These are phyloP conservation scores for Tubosaeta sp. DNA, from an alignment of 768 basidiomycete genomes.

Conservation along the genomic window DNA sequence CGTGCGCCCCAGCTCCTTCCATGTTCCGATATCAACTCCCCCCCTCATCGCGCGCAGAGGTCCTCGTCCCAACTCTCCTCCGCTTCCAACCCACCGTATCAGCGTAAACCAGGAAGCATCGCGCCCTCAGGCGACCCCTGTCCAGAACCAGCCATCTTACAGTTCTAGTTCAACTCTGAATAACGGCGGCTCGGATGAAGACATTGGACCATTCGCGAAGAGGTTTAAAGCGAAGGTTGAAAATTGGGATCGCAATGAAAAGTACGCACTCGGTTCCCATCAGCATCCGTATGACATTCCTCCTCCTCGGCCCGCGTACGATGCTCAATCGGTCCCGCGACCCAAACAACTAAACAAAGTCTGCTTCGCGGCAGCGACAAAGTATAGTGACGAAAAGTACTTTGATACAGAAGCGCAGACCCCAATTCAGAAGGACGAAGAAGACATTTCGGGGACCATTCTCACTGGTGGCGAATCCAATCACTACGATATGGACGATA, in stretches of 20 bases:
- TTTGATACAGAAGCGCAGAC: constrained; percentile 27
- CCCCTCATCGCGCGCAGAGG: constrained; percentile 6
- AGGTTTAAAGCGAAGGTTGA: constrained; percentile 10
- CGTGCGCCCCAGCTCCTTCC: constrained; percentile 7
- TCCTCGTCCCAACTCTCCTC: neutral
- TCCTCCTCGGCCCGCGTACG: constrained; percentile 45
- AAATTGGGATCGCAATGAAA: constrained; percentile 30
- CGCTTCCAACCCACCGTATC: neutral
- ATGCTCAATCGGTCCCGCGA: constrained; percentile 12
- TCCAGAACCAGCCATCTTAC: constrained; percentile 30
- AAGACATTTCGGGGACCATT: constrained; percentile 18
- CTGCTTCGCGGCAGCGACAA: constrained; percentile 35
- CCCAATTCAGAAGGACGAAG: constrained; percentile 1
- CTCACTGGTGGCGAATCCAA: constrained; percentile 8
- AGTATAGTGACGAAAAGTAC: constrained; percentile 9
- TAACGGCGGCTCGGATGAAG: constrained; percentile 16
- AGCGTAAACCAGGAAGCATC: neutral
- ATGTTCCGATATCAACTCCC: constrained; percentile 1
- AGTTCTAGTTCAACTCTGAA: constrained; percentile 39
- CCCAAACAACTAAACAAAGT: constrained; percentile 29
- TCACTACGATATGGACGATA: constrained; percentile 18
- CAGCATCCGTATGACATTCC: constrained; percentile 59
- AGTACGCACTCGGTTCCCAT: constrained; percentile 52
- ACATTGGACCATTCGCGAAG: constrained; percentile 14
- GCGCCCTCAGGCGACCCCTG: constrained; percentile 15